Evolutionary conservation across 2,329 filamentous ascomycete species (phyloP), one percentile per base, ranked within the genome.

Genomic region (Dactylonectria estremocensis): DNA sequence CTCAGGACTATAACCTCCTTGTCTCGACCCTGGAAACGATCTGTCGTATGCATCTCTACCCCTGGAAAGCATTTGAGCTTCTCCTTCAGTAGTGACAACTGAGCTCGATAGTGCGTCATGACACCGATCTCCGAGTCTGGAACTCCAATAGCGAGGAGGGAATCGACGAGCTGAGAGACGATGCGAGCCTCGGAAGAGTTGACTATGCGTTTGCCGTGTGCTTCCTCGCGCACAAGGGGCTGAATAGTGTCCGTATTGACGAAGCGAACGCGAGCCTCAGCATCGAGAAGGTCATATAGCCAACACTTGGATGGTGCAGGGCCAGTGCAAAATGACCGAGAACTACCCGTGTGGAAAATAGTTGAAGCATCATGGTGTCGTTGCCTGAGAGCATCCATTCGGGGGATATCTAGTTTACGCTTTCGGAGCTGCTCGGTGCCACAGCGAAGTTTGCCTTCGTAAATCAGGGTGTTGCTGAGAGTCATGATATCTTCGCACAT

Each of bases 401-500:
- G 86, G 0, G 93, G 92, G 9, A 98, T 84, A 5, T 86, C 77
- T 2, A 98, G 86, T 52, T 89, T 91, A 43, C 89, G 89, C 37
- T 85, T 84, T 11, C 94, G 93, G 11, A 98, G 90, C 59, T 88
- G 86, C 53, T 92, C 87, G 5, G 91, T 97, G 24, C 96, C 96
- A 77, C 96, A 99, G 76, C 96, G 95, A 43, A 99, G 87, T 40
- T 91, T 89, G 5, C 95, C 95, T n/a, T 91, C 87, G 82, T 99
- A 99, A 75, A 99, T 98, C 63, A 99, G 88, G 1, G 89, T 93
- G 80, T 98, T 99, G 69, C 94, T 97, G 14, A 99, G 87, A 2
- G 92, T 88, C 95, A 98, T 98, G 68, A 99, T 93, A 69, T 99
- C 96, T 73, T 96, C 93, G 76, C 94, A 97, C 96, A 99, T 99